Conservation (phyloP, 1,284 basidiomycete genomes). For the Rhodotorula glutinis region DNA sequence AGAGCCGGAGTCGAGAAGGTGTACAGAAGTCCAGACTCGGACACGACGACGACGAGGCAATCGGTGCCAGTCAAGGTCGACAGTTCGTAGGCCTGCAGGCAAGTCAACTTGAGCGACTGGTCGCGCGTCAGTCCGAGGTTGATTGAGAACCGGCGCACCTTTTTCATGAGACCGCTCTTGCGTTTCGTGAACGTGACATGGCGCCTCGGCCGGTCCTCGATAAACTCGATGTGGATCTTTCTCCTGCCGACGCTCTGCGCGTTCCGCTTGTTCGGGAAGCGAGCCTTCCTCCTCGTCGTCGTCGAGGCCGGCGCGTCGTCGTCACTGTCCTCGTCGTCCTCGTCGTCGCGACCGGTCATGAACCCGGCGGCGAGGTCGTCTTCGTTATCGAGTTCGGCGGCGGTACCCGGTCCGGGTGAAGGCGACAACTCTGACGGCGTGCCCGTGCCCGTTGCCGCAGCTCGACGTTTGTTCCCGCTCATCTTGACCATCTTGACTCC, state of each 20-base stretch:
- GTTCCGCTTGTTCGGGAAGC: constrained; percentile 36
- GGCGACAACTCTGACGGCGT: too few relatives aligned
- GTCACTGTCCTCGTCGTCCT: constrained; percentile 9
- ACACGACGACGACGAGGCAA: constrained; percentile 92
- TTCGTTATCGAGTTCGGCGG: background rate
- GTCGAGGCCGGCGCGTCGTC: background rate
- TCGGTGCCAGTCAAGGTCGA: constrained; percentile 97
- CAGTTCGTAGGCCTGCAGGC: constrained; percentile 90
- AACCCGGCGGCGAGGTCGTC: background rate
- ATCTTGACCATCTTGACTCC: background rate
- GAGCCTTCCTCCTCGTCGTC: constrained; percentile 6
- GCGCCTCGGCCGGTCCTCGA: constrained; percentile 56
- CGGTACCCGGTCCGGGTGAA: background rate
- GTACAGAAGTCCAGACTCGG: constrained; percentile 87
- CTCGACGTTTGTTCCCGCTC: background rate
- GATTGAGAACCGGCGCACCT: too few relatives aligned
- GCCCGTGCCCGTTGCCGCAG: background rate
- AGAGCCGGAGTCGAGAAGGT: constrained; percentile 34
- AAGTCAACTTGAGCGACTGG: too few relatives aligned
- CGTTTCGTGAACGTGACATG: constrained; percentile 99
- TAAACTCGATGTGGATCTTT: constrained; percentile 99
- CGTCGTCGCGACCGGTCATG: background rate
- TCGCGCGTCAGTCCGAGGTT: too few relatives aligned
- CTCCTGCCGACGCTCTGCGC: constrained; percentile 61
- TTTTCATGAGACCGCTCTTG: constrained; percentile 99